Base-by-base conservation (phyloP, 2,329 filamentous ascomycete species). In the Thelonectria rubi region DNA sequence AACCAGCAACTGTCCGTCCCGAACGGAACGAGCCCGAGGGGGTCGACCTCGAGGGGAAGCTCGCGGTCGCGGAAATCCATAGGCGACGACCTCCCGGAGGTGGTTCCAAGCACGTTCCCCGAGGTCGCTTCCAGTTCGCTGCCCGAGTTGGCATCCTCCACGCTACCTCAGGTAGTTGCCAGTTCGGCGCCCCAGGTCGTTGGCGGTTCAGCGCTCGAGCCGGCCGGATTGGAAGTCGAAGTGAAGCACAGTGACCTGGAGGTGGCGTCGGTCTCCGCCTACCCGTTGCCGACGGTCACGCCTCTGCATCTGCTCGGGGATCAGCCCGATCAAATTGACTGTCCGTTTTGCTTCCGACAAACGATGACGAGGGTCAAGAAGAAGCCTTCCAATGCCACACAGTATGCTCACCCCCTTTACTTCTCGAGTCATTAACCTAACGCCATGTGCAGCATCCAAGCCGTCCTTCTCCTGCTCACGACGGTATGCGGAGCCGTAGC, bases 331-430 rank as follows among this genome's bases (percentile, higher is more conserved):
- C 49, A 43, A 0, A 64, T 64, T 9, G 62, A 64, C 20, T 64
- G 62, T 8, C 62, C 62, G 2, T 64, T 64, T n/a, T 64, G 55
- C 14, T 14, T 39, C 8, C 50, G 32, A 6, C 57, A 60, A 24
- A 9, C 49, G 8, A 32, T n/a, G 42, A 64, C 62, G 15, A 15
- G 20, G 14, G 62, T 64, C 10, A 62, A 18, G 17, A 48, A 49
- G 58, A 64, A 62, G 30, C 58, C 62, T 0, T 64, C 62, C 20
- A 64, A 62, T n/a, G 47, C 49, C 6, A 64, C 62, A 21, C 59
- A 64, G 55, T 62, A 55, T 8, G 51, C 15, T 4, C 15, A 7
- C 10, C 18, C 18, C 37, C n/a, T 3, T n/a, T 6, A 5, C 17
- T 21, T 24, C 26, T 15, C 2, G n/a, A 5, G 21, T 12, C 9